phyloP scores from a whole-genome alignment of 2,329 filamentous ascomycete species.

The Trichophyton mentagrophytes region DNA sequence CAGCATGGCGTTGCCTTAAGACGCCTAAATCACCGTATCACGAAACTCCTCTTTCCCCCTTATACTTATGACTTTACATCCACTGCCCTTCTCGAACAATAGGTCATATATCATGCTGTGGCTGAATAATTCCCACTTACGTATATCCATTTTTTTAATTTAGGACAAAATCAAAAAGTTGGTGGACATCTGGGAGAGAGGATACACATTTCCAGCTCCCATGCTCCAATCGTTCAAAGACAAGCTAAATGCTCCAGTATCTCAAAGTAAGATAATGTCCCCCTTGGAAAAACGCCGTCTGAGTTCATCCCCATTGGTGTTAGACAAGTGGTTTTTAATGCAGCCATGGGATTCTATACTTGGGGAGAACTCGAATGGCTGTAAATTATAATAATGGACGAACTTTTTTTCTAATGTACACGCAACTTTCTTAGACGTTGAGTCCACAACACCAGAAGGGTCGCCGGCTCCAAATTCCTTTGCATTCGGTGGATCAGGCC shows the following conservation, averaged over 20 bases:
- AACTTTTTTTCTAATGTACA: slow-evolving; percentile 19
- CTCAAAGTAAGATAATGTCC: slow-evolving; percentile 49
- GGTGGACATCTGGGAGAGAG: slow-evolving; percentile 95
- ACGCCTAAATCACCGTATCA: slow-evolving; percentile 9
- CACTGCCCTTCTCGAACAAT: slow-evolving; percentile 5
- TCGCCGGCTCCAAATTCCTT: slow-evolving; percentile 37
- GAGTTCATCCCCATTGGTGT: background rate
- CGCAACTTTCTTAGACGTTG: slow-evolving; percentile 36
- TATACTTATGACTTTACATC: slow-evolving; percentile 7
- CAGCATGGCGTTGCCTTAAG: slow-evolving; percentile 6
- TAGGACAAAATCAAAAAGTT: slow-evolving; percentile 95
- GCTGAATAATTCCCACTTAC: slow-evolving; percentile 37
- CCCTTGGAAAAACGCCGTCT: background rate
- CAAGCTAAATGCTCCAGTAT: slow-evolving; percentile 52
- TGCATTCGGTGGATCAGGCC: slow-evolving; percentile 25
- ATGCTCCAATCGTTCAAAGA: slow-evolving; percentile 77
- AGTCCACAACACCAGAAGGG: slow-evolving; percentile 57
- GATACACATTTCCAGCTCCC: slow-evolving; percentile 69
- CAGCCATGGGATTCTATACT: background rate
- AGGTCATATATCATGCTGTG: slow-evolving; percentile 12
- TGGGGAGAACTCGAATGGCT: slow-evolving; percentile 3
- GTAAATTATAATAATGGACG: slow-evolving; percentile 11
- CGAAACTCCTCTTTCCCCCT: background rate
- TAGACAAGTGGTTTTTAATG: background rate
- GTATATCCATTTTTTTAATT: slow-evolving; percentile 34